Conservation (phyloP, 2,329 filamentous ascomycete genomes). For the Fusarium algeriense region DNA sequence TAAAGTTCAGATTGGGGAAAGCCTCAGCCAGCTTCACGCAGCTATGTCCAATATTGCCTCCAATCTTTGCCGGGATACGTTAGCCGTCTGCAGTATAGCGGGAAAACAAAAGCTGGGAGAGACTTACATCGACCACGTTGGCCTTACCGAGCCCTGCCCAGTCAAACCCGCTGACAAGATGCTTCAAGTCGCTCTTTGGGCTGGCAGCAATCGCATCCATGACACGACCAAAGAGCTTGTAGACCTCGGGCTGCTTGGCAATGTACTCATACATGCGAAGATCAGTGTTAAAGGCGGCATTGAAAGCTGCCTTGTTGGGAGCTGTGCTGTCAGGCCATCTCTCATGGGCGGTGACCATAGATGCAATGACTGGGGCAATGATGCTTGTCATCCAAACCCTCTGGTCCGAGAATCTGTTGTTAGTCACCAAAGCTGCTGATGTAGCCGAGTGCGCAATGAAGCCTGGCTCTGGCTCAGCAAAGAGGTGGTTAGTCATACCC, state of each 20-base stretch:
- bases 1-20: background rate
- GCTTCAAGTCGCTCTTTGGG: slow-evolving; percentile 1
- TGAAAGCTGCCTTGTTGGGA: background rate
- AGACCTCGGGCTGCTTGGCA: background rate
- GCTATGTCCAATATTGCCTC: background rate
- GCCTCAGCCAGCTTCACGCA: background rate
- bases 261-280: slow-evolving; percentile 7
- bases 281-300: background rate
- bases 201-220: background rate
- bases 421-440: background rate
- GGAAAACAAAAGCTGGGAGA: background rate
- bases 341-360: background rate
- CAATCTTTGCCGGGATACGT: background rate
- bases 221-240: background rate
- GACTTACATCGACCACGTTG: background rate
- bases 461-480: background rate
- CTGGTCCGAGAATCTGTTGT: background rate
- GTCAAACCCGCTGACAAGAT: background rate
- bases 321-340: background rate
- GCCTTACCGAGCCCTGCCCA: background rate
- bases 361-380: background rate
- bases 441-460: background rate
- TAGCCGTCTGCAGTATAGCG: too few relatives aligned
- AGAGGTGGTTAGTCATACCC: slow-evolving; percentile 2
- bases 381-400: background rate